Evolutionary conservation across 208 protist species (phyloP).

Genomic region (Wallacemonas sp.): DNA sequence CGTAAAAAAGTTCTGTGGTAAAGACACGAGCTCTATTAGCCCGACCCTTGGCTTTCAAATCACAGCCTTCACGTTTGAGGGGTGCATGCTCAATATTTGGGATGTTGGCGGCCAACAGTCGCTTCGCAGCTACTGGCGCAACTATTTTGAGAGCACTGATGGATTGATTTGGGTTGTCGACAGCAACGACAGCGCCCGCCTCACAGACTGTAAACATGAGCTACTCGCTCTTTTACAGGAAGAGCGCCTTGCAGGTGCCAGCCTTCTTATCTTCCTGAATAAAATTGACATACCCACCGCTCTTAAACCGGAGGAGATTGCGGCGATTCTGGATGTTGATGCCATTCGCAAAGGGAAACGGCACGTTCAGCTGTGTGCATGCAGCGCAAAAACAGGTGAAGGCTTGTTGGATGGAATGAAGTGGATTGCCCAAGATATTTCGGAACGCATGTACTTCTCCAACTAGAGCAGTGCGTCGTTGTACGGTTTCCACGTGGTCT

Average conservation of each 20-base stretch:
- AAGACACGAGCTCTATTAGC: constrained; percentile 96
- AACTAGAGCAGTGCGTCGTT: constrained; percentile 16
- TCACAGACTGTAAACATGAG: constrained; percentile 94
- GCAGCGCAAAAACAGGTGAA: constrained; percentile 95
- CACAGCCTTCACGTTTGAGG: constrained; percentile 95
- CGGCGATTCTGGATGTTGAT: constrained; percentile 69
- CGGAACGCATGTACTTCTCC: constrained; percentile 87
- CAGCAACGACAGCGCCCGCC: constrained; percentile 90
- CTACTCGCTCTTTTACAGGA: constrained; percentile 95
- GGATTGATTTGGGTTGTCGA: constrained; percentile 98
- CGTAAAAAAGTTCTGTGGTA: constrained; percentile 98
- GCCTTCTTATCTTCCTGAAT: constrained; percentile 99
- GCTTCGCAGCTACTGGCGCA: constrained; percentile 98
- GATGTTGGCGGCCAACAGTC: constrained; percentile 99
- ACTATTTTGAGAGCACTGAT: constrained; percentile 98
- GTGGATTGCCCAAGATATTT: constrained; percentile 99
- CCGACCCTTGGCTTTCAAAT: constrained; percentile 99
- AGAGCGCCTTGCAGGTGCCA: constrained; percentile 97
- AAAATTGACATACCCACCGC: constrained; percentile 98
- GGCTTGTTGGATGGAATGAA: constrained; percentile 97
- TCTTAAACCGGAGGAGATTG: constrained; percentile 65
- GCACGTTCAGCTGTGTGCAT: constrained; percentile 95
- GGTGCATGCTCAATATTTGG: constrained; percentile 99
- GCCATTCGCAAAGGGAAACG: constrained; percentile 76
- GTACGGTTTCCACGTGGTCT: neutral